Percentiles rank a stretch among this genome's conserved stretches.
Evolutionary conservation across 352 stramenopile genomes (phyloP).

Genomic region (Plasmopara muralis): DNA sequence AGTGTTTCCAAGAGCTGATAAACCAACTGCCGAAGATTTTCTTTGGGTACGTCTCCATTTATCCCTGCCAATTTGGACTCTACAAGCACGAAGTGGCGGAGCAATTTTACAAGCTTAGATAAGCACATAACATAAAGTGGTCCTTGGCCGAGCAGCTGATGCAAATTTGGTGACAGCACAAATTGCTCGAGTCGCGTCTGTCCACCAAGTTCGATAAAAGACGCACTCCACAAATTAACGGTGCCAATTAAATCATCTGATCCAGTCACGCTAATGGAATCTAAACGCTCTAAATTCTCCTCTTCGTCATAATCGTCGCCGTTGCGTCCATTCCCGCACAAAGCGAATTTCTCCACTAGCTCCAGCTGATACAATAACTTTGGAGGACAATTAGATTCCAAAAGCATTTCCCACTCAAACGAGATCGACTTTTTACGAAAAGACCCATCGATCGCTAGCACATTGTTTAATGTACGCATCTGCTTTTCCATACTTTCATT

Average conservation of each 20-base stretch:
- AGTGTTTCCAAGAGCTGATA: conserved; percentile 38
- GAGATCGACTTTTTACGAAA: conserved; percentile 31
- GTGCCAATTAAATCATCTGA: conserved; percentile 30
- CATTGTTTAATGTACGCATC: conserved; percentile 54
- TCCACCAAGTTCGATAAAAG: conserved; percentile 62
- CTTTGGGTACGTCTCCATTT: conserved; percentile 17
- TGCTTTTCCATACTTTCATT: conserved; percentile 65
- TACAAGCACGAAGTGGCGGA: conserved; percentile 63
- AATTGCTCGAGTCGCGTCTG: conserved; percentile 48
- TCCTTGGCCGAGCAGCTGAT: conserved; percentile 33
- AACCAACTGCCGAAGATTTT: conserved; percentile 30
- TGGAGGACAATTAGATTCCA: conserved; percentile 48
- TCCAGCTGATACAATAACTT: conserved; percentile 69
- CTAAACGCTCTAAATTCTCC: conserved; percentile 1
- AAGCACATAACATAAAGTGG: conserved; percentile 57
- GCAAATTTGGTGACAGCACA: conserved; percentile 32
- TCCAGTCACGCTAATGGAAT: conserved; percentile 2
- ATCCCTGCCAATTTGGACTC: conserved; percentile 31
- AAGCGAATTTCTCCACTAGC: conserved; percentile 50
- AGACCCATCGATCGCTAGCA: conserved; percentile 63
- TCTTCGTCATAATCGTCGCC: conserved; percentile 16
- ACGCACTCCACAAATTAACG: conserved; percentile 51
- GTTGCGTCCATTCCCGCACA: conserved; percentile 29
- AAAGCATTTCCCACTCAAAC: conserved; percentile 54
- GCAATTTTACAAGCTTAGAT: conserved; percentile 59